Percentiles rank a stretch among this genome's conserved stretches.
Evolutionary conservation across 108 stramenopile species (phyloP).

Genomic region (Nitzschia sp.): DNA sequence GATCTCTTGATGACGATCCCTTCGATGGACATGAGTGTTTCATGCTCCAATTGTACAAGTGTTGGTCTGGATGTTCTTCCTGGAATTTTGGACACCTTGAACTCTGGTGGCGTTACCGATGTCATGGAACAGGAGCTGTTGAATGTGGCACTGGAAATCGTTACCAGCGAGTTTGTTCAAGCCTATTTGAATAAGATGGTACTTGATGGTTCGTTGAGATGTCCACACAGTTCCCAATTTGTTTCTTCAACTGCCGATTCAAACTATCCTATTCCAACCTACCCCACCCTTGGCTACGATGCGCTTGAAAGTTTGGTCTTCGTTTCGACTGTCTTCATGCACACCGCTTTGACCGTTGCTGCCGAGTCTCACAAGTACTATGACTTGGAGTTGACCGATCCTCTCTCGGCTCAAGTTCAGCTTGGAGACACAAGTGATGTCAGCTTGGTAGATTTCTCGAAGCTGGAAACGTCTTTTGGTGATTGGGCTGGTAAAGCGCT

Average conservation of each 20-base stretch:
- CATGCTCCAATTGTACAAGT: constrained; percentile 60
- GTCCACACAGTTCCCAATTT: constrained; percentile 54
- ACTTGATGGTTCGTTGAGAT: constrained; percentile 43
- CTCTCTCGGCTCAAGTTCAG: constrained; percentile 23
- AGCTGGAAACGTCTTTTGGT: constrained; percentile 42
- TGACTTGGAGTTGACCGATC: constrained; percentile 12
- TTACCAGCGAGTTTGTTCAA: constrained; percentile 49
- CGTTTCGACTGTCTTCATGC: constrained; percentile 11
- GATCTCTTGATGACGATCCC: constrained; percentile 35
- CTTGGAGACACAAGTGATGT: constrained; percentile 30
- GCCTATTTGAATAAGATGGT: constrained; percentile 39
- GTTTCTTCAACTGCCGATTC: constrained; percentile 15
- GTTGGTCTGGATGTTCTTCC: constrained; percentile 50
- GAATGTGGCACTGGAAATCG: constrained; percentile 26
- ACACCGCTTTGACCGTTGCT: constrained; percentile 21
- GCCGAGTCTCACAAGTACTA: constrained; percentile 32
- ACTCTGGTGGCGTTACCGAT: constrained; percentile 44
- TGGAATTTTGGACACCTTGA: constrained; percentile 36
- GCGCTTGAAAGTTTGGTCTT: constrained; percentile 32
- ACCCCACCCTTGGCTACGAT: constrained; percentile 20
- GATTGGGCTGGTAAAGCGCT: constrained; percentile 49
- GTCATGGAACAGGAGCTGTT: constrained; percentile 44
- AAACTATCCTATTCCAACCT: constrained; percentile 1
- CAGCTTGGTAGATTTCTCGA: constrained; percentile 61
- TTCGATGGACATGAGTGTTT: constrained; percentile 44